Conservation (phyloP, 2,329 filamentous ascomycete species). For the Monosporascus sp. region DNA sequence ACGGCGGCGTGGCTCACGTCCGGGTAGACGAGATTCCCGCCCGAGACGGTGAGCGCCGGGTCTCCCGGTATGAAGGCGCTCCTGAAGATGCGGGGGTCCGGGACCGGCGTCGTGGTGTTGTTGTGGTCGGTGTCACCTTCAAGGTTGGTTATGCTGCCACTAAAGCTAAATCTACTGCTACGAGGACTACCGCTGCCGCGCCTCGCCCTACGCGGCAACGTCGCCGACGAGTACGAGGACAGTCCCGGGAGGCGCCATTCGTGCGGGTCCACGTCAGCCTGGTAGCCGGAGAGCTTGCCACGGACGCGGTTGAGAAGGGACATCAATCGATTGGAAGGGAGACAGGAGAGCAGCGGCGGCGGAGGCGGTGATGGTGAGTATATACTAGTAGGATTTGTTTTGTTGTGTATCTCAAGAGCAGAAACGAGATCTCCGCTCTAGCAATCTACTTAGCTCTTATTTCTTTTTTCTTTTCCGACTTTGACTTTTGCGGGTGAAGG, state of each 20-base stretch:
- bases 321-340: background rate
- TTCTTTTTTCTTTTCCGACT: too few species aligned
- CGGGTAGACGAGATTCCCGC: background rate
- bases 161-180: background rate
- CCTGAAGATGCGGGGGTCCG: constrained; percentile 1
- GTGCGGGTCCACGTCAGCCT: constrained; percentile 2
- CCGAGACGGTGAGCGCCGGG: background rate
- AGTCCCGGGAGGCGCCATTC: constrained; percentile 1
- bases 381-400: too few species aligned
- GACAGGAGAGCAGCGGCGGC: too few species aligned
- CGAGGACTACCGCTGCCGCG: background rate
- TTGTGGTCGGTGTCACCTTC: background rate
- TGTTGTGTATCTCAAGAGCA: too few species aligned
- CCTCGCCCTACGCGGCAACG: background rate
- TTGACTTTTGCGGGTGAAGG: too few species aligned
- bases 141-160: background rate
- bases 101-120: background rate
- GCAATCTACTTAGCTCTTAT: too few species aligned
- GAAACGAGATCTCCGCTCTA: too few species aligned
- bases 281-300: background rate
- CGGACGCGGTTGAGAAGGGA: constrained; percentile 1
- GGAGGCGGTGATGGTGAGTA: too few species aligned
- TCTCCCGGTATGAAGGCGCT: constrained; percentile 1
- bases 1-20: constrained; percentile 1
- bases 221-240: background rate